Percentiles rank a stretch among this genome's conserved stretches.
Evolutionary conservation across 345 rosid genomes (phyloP).

Genomic region (Firmiana major): DNA sequence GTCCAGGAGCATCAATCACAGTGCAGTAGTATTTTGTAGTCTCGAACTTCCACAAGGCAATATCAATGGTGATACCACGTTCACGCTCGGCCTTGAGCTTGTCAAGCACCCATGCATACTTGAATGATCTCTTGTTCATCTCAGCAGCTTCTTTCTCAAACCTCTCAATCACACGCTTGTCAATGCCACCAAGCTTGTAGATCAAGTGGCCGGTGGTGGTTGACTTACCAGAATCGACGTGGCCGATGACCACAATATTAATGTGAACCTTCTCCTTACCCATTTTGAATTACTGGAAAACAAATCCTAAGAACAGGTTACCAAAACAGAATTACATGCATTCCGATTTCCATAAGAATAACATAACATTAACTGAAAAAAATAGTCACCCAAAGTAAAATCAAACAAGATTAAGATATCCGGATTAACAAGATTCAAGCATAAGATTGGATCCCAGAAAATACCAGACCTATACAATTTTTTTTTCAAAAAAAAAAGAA

Average conservation of each 20-base stretch:
- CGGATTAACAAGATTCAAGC: neutral
- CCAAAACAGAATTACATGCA: neutral
- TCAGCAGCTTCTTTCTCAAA: conserved; percentile 91
- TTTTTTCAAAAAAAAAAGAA: neutral
- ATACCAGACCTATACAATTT: neutral
- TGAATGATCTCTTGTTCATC: conserved; percentile 90
- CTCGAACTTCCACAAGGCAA: conserved; percentile 83
- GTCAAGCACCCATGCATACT: conserved; percentile 87
- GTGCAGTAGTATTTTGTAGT: conserved; percentile 83
- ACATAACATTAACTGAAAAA: neutral
- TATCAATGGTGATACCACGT: conserved; percentile 83
- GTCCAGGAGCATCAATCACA: conserved; percentile 80
- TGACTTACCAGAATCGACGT: conserved; percentile 59
- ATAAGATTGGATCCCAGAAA: neutral
- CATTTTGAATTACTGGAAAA: too few species aligned
- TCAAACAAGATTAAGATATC: neutral
- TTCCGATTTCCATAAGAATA: neutral
- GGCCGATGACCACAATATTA: too few species aligned
- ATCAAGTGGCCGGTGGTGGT: conserved; percentile 84
- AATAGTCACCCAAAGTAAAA: neutral
- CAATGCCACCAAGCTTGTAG: conserved; percentile 83
- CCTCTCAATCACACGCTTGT: conserved; percentile 86
- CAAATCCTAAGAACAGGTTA: neutral
- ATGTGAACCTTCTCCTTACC: too few species aligned
- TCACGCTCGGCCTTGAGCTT: conserved; percentile 86